phyloP scores from a whole-genome alignment of 2,329 filamentous ascomycete species.

The Macrophomina phaseolina region DNA sequence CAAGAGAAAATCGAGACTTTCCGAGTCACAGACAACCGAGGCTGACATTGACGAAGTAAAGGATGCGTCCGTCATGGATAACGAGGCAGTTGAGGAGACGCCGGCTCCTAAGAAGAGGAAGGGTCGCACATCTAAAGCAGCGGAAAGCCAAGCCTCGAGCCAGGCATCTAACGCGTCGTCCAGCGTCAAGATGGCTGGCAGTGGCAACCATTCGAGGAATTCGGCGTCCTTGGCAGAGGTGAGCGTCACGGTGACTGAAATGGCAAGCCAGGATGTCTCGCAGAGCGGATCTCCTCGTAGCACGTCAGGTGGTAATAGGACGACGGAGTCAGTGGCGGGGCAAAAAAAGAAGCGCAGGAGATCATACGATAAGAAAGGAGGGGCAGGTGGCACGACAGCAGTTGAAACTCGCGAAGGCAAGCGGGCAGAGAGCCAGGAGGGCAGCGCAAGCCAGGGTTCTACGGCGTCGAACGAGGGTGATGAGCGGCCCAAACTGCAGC shows the following conservation, averaged over 20 bases:
- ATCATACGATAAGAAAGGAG: constrained; percentile 15
- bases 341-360: constrained; percentile 9
- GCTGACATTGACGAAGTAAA: neutral
- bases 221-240: neutral
- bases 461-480: neutral
- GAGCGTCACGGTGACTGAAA: neutral
- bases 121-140: neutral
- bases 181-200: constrained; percentile 14
- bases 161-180: constrained; percentile 24
- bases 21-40: constrained; percentile 10
- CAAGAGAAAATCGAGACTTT: constrained; percentile 19
- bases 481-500: constrained; percentile 33
- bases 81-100: neutral
- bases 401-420: constrained; percentile 7
- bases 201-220: constrained; percentile 14
- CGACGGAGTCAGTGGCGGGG: neutral
- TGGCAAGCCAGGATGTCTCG: neutral
- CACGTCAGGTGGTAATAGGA: neutral
- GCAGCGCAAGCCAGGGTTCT: constrained; percentile 21
- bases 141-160: constrained; percentile 28
- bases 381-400: constrained; percentile 19
- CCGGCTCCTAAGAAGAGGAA: constrained; percentile 20
- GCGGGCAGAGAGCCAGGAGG: constrained; percentile 1
- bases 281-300: neutral
- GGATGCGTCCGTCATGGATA: neutral